Base-by-base conservation (phyloP, 108 stramenopile species). In the Pelagomonas calceolata region DNA sequence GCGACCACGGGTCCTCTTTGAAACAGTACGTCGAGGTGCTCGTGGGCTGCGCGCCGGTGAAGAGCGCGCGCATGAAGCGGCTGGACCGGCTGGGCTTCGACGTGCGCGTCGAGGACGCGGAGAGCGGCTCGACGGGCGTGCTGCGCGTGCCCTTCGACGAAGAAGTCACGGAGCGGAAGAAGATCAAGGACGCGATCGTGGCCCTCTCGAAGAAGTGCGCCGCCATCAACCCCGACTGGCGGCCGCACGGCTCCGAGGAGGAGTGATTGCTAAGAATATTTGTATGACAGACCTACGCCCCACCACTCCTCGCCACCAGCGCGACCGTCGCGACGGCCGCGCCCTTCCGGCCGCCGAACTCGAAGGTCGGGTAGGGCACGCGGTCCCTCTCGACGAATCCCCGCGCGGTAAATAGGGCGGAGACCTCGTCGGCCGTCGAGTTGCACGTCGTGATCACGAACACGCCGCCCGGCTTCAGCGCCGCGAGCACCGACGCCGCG, bases 31-130 rank as follows among this genome's bases (percentile, higher is more conserved):
- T 95, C 34, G 73, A 86, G 32, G 82, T 85, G 71, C 85, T 86
- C 68, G 83, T 94, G 66, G 90, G 89, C 16, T 84, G 85, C 15
- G 70, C 89, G 63, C 86, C 88, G 36, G 88, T 94, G 30, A 73
- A 79, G 10, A 86, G 79, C 30, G 95, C 95, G 15, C 68, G 85
- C n/a, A 93, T 96, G 51, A 91, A 89, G 0, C 82, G 85, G 44
- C 88, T 96, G 70, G 95, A 96, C 76, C 81, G 89, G 30, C 76
- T 92, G 65, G 95, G 95, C 33, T 94, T 96, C 92, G 90, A 89
- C 71, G 87, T 96, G 64, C 89, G 86, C 75, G 82, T 89, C 34
- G 79, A 78, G 60, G 88, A 88, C 70, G 84, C 82, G 75, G 86
- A 88, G 12, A 82, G 89, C 69, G 82, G 85, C 71, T 91, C 90